These are phyloP conservation scores for Fusarium fujikuroi DNA, from an alignment of 2,329 filamentous ascomycete species.

Conservation along the genomic window DNA sequence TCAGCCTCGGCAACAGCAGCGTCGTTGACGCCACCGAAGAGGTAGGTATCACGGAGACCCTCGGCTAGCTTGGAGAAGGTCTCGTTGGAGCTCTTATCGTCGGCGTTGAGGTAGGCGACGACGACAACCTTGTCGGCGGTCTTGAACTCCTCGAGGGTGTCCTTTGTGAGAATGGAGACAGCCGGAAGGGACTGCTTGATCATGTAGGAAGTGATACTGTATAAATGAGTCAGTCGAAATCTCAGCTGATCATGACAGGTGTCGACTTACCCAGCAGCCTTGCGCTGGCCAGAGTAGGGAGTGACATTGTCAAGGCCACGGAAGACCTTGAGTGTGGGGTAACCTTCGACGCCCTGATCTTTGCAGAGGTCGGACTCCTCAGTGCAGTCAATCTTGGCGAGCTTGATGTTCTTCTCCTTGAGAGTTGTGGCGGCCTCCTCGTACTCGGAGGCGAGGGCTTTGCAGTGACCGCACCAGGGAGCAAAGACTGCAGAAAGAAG, in stretches of 20 bases:
- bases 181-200: conserved; percentile 96
- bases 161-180: conserved; percentile 83
- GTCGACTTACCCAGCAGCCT: conserved; percentile 75
- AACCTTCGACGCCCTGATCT: conserved; percentile 91
- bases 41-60: conserved; percentile 86
- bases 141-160: conserved; percentile 95
- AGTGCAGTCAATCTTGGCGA: conserved; percentile 94
- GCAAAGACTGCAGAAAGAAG: conserved; percentile 76
- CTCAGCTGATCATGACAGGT: background rate
- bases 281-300: conserved; percentile 89
- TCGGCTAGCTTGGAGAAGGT: conserved; percentile 81
- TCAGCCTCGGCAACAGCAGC: conserved; percentile 87
- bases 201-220: conserved; percentile 85
- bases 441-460: conserved; percentile 93
- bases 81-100: conserved; percentile 87
- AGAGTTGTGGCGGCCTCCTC: conserved; percentile 85
- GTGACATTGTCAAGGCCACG: conserved; percentile 83
- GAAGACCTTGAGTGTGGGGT: conserved; percentile 99
- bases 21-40: conserved; percentile 91
- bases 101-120: conserved; percentile 83
- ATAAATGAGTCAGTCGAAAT: conserved; percentile 33
- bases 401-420: conserved; percentile 87
- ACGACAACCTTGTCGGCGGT: conserved; percentile 96
- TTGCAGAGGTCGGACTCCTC: conserved; percentile 93
- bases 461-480: conserved; percentile 98